Evolutionary conservation across 768 basidiomycete genomes (phyloP), one percentile per base, ranked within the genome.

Genomic region (Trametes gibbosa): DNA sequence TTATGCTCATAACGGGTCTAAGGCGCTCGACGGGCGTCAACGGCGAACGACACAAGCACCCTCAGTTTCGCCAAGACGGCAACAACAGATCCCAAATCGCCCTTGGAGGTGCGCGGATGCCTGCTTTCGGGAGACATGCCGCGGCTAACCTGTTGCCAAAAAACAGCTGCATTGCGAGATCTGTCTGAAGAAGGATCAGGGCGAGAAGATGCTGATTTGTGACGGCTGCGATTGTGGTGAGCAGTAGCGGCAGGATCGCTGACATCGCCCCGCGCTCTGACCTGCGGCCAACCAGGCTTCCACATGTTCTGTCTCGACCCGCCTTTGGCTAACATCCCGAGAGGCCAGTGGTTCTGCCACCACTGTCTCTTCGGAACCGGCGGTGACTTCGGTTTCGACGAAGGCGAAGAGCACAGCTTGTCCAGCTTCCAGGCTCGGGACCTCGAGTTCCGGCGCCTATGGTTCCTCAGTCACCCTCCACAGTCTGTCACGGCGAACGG

Each of bases 241-340:
- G 74, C 65, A 52, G 52, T 63, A 63, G 32, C 40, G 1, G 27
- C 12, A 12, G 10, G 17, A 41, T 19, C 17, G 1, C 16, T 13
- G 19, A 32, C 17, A 16, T 35, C 16, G 24, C 12, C 25, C 21
- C 34, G n/a, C 1, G 14, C 23, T 3, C 16, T 39, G 46, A 17
- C 55, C 40, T 46, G 32, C 42, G 37, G 37, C 29, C 27, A 16
- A 40, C 57, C 29, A 50, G 50, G 96, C 4, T 99, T 93, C 75
- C 97, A 99, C 74, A 97, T 91, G 77, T 94, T 90, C 72, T 99
- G 97, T 71, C 86, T 99, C 58, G 90, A 94, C 68, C 97, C 97
- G 13, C 95, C 95, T 19, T 76, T 98, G 53, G 75, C 80, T 9
- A 76, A 80, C 2, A 90, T 99, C 55, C 97, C 97, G 1, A 90